Evolutionary conservation across 208 protist genomes (phyloP), one percentile per base, ranked within the genome.

Genomic region (Trichomonas gallinae): DNA sequence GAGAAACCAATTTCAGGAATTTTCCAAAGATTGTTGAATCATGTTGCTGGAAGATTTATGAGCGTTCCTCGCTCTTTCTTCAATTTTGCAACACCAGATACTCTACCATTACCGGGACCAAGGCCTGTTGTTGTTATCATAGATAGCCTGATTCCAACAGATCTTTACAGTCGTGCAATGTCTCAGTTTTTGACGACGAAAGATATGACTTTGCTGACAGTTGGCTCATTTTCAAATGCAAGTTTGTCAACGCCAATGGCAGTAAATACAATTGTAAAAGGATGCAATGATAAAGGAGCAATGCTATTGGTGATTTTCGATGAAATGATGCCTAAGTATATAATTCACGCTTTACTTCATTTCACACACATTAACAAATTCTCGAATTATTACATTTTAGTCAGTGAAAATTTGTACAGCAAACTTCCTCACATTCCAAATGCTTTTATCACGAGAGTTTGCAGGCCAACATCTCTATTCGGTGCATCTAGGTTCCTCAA

Each of bases 241-340:
- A 40, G 83, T 46, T 89, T 89, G 46, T 42, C 83, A 89, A 46
- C 83, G 40, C 83, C 83, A 44, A 40, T 44, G 34, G 0, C 38
- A n/a, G 31, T 89, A 31, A n/a, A 42, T 8, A 89, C 31, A 44
- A 89, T 89, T 46, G 46, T 89, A 9, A 34, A 40, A 44, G 83
- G 83, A n/a, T 89, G 83, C 38, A 42, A 46, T 4, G 38, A 89
- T 46, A 34, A 40, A 10, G 40, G 40, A 17, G 83, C 83, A 31
- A n/a, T 89, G 17, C 40, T 89, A 11, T 46, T 89, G 34, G 40
- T 89, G 4, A 89, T 44, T 46, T 89, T 44, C 31, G 83, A 89
- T 46, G 83, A 89, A 89, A 44, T 89, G 38, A 89, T 89, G 83
- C 83, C 83, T n/a, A 45, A 46, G 36, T 89, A 89, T 89, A 46